These are phyloP conservation scores for Chenopodium berlandieri DNA, from an alignment of 148 eudicot species.

Conservation along the genomic window DNA sequence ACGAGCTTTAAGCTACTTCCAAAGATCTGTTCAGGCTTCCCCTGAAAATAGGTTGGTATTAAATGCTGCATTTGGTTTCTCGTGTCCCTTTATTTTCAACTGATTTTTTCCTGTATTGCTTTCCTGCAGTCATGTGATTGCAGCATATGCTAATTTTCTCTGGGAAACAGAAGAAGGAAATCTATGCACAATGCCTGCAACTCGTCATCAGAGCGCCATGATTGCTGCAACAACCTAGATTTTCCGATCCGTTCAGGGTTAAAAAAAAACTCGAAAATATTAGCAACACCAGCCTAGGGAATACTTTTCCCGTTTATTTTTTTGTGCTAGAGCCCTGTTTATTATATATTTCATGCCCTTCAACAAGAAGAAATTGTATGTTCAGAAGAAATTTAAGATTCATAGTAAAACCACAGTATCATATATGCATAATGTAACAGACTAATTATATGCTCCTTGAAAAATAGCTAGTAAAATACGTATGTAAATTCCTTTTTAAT, in stretches of 20 bases:
- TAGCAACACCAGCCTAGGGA: neutral
- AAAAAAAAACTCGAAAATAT: neutral
- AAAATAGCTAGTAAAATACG: too few species aligned
- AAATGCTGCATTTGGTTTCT: neutral
- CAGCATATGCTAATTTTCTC: slow-evolving; percentile 74
- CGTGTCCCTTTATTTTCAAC: neutral
- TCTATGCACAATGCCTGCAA: slow-evolving; percentile 5
- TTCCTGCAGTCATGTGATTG: slow-evolving; percentile 58
- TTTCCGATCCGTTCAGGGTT: neutral
- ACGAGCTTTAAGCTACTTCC: slow-evolving; percentile 53
- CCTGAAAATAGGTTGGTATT: slow-evolving; percentile 56
- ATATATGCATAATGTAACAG: neutral
- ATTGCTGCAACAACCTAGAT: slow-evolving; percentile 2
- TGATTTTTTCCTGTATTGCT: neutral
- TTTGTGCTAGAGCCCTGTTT: too few species aligned
- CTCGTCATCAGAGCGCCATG: slow-evolving; percentile 1
- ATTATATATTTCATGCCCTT: neutral
- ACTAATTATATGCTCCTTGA: neutral
- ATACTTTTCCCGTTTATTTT: neutral
- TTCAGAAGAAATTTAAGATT: neutral
- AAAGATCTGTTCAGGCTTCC: slow-evolving; percentile 61
- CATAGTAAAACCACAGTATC: neutral
- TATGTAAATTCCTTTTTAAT: too few species aligned
- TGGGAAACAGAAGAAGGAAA: slow-evolving; percentile 58
- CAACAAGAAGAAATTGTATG: neutral